A percentile compares a stretch with the other conserved stretches of the same genome.
Conservation (phyloP, 2,329 filamentous ascomycete species). For the Penicillium sp. region DNA sequence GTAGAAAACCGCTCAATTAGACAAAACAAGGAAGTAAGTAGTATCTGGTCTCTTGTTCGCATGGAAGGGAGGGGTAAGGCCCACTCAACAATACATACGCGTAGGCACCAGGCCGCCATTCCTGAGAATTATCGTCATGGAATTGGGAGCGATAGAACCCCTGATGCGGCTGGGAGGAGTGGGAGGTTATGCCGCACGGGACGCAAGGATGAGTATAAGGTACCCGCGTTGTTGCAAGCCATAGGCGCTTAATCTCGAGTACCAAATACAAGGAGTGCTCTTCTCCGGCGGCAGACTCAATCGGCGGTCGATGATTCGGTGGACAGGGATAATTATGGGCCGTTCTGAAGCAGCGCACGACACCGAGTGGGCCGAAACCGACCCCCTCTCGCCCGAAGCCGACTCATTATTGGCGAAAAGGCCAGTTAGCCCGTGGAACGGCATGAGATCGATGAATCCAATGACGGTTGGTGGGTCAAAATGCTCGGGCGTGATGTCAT, state of each 20-base stretch:
- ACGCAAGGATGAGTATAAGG: slow-evolving; percentile 11
- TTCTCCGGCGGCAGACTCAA: slow-evolving; percentile 2
- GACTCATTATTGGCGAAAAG: slow-evolving; percentile 19
- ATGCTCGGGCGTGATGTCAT: slow-evolving; percentile 32
- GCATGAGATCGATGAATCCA: slow-evolving; percentile 30
- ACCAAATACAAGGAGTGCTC: slow-evolving; percentile 12
- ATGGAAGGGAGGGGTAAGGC: slow-evolving; percentile 10
- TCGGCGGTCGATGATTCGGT: slow-evolving; percentile 11
- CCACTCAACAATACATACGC: slow-evolving; percentile 26
- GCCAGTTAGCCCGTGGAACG: slow-evolving; percentile 24
- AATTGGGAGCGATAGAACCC: slow-evolving; percentile 18
- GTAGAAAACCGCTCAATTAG: slow-evolving; percentile 11
- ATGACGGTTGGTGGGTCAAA: slow-evolving; percentile 32
- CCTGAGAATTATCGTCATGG: slow-evolving; percentile 39
- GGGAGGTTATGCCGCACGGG: slow-evolving; percentile 5
- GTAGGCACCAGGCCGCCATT: slow-evolving; percentile 27
- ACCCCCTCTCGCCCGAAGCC: slow-evolving; percentile 1
- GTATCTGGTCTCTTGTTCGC: not conserved
- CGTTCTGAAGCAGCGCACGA: slow-evolving; percentile 19
- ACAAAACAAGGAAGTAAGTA: slow-evolving; percentile 6
- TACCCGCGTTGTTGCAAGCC: slow-evolving; percentile 20
- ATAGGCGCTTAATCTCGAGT: slow-evolving; percentile 9
- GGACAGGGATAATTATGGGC: slow-evolving; percentile 8
- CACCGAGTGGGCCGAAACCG: slow-evolving; percentile 25
- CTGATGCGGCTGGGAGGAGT: slow-evolving; percentile 9